Conservation (phyloP, 805 yeast species). For the Saturnispora saitoi region DNA sequence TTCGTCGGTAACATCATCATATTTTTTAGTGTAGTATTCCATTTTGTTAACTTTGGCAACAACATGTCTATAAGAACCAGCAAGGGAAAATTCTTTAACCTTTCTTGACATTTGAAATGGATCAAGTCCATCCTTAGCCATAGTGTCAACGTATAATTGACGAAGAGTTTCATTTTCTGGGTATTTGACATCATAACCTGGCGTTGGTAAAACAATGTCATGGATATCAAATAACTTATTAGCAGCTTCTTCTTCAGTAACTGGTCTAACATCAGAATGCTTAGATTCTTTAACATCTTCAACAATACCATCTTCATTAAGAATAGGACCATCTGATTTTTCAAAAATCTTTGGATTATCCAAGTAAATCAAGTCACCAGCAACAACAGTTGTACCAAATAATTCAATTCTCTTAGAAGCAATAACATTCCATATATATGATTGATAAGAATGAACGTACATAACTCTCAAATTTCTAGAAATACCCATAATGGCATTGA, state of each 20-base stretch:
- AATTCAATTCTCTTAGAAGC: slow-evolving; percentile 67
- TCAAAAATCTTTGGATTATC: slow-evolving; percentile 25
- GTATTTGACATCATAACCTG: slow-evolving; percentile 87
- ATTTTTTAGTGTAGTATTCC: slow-evolving; percentile 54
- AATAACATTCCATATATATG: slow-evolving; percentile 87
- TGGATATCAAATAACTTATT: slow-evolving; percentile 52
- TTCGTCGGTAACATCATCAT: slow-evolving; percentile 57
- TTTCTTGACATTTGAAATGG: slow-evolving; percentile 79
- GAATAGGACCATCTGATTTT: slow-evolving; percentile 20
- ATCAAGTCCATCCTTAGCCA: slow-evolving; percentile 76
- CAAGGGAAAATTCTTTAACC: slow-evolving; percentile 79
- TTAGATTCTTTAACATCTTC: slow-evolving; percentile 61
- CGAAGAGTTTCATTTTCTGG: slow-evolving; percentile 59
- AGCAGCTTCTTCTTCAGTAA: slow-evolving; percentile 66
- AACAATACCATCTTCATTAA: slow-evolving; percentile 44
- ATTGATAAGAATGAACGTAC: slow-evolving; percentile 97
- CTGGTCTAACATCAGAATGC: slow-evolving; percentile 59
- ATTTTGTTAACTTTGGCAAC: slow-evolving; percentile 57
- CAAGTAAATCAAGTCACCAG: slow-evolving; percentile 69
- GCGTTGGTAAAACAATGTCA: slow-evolving; percentile 91
- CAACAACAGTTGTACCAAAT: slow-evolving; percentile 62
- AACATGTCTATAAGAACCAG: slow-evolving; percentile 81
- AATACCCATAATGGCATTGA: slow-evolving; percentile 75
- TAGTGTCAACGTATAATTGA: slow-evolving; percentile 56
- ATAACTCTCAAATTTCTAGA: slow-evolving; percentile 88